These are phyloP conservation scores for Jatropha multifida DNA, from an alignment of 441 rosid genomes.

Conservation along the genomic window DNA sequence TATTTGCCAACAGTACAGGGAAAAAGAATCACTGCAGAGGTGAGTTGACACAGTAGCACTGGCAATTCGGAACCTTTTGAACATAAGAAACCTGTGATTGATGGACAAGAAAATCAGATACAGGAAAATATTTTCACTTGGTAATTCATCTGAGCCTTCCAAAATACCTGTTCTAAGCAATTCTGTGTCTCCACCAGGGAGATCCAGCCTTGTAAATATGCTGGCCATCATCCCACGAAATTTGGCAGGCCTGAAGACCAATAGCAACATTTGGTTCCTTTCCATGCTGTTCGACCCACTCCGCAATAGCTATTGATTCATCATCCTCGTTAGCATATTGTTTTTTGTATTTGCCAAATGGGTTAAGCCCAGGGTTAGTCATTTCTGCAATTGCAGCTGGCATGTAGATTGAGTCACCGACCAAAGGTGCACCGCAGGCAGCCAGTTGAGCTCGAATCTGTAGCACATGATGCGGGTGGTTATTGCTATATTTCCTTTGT, in stretches of 20 bases:
- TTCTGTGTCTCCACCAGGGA: background rate
- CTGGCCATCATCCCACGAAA: conserved; percentile 65
- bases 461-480: conserved; percentile 19
- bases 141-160: conserved; percentile 17
- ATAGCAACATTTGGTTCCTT: conserved; percentile 50
- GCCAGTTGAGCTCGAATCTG: conserved; percentile 87
- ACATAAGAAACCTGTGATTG: background rate
- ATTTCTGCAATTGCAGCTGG: conserved; percentile 74
- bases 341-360: conserved; percentile 52
- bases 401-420: conserved; percentile 91
- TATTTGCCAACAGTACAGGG: background rate
- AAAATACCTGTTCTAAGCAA: conserved; percentile 15
- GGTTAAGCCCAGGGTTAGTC: conserved; percentile 53
- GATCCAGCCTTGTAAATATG: conserved; percentile 22
- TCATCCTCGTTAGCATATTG: conserved; percentile 33
- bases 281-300: conserved; percentile 69
- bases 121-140: background rate
- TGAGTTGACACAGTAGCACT: background rate
- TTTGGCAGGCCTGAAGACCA: conserved; percentile 5
- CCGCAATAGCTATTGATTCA: conserved; percentile 48
- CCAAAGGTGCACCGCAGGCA: conserved; percentile 75
- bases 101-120: background rate
- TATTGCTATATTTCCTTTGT: conserved; percentile 2
- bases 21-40: background rate
- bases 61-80: background rate